phyloP scores from a whole-genome alignment of 192 early-diverging fungal species.

The Coemansia sp. region DNA sequence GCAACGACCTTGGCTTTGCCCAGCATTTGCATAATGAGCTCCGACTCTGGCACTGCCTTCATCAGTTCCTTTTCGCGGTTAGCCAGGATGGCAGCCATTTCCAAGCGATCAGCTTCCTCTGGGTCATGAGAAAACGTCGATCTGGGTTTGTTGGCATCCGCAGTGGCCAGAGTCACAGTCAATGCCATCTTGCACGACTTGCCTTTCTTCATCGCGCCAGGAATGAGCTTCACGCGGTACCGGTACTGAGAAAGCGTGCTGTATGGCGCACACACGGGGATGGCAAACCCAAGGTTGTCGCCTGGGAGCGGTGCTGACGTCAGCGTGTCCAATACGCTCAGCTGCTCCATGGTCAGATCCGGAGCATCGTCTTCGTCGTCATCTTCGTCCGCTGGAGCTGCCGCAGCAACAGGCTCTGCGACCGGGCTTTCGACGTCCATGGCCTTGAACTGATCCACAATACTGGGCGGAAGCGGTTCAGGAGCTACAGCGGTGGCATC shows the following conservation, averaged over 20 bases:
- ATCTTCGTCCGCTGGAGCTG: conserved; percentile 5
- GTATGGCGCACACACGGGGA: conserved; percentile 97
- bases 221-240: conserved; percentile 93
- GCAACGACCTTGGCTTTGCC: conserved; percentile 87
- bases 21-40: conserved; percentile 80
- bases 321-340: conserved; percentile 77
- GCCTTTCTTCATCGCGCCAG: conserved; percentile 90
- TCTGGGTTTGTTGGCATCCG: conserved; percentile 37
- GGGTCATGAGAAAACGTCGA: conserved; percentile 16
- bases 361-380: conserved; percentile 47
- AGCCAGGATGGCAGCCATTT: conserved; percentile 35
- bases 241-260: conserved; percentile 81
- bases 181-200: conserved; percentile 72
- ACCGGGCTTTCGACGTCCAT: background rate
- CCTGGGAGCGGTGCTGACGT: conserved; percentile 76
- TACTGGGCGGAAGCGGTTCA: conserved; percentile 16
- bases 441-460: conserved; percentile 30
- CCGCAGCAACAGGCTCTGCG: background rate
- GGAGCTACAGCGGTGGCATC: background rate
- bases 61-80: conserved; percentile 78
- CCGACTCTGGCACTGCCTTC: conserved; percentile 80
- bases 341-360: conserved; percentile 41
- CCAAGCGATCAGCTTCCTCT: conserved; percentile 36
- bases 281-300: conserved; percentile 81
- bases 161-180: conserved; percentile 47